Percentiles rank a stretch among this genome's conserved stretches.
Conservation (phyloP, 2,329 filamentous ascomycete species). For the Ceratocystis diversiconidia region DNA sequence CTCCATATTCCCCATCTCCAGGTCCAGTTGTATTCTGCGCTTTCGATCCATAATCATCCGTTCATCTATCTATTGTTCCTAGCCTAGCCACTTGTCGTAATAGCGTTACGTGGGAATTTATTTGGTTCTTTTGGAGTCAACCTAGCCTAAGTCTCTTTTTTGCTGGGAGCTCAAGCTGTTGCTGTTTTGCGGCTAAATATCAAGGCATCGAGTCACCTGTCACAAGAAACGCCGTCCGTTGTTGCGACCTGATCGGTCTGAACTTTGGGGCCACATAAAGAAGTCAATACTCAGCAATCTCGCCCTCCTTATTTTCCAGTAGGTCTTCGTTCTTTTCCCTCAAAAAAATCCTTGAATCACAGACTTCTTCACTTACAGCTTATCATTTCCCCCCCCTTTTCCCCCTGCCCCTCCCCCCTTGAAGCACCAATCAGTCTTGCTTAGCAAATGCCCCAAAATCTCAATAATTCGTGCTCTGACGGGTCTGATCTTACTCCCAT, state of each 20-base stretch:
- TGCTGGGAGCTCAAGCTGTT: not conserved
- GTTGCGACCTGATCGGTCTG: not conserved
- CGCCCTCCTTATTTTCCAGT: not conserved
- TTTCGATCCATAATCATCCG: not conserved
- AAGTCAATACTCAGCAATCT: not conserved
- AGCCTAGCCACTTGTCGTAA: not conserved
- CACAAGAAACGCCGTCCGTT: not conserved
- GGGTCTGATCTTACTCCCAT: not conserved
- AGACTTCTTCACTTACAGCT: not conserved
- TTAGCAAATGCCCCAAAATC: not conserved
- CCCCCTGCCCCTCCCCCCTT: not conserved
- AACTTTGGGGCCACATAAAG: not conserved
- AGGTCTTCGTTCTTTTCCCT: not conserved
- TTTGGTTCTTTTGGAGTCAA: not conserved
- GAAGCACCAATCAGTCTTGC: not conserved
- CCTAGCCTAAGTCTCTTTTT: not conserved
- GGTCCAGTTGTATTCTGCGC: not conserved
- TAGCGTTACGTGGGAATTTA: not conserved
- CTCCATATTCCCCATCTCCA: not conserved
- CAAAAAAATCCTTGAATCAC: not conserved
- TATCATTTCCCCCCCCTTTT: not conserved
- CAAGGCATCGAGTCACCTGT: not conserved
- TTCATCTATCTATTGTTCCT: not conserved
- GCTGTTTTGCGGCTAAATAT: not conserved
- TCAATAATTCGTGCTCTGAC: not conserved